Conservation (phyloP, 2,329 filamentous ascomycete species). For the Eutypella sp. region DNA sequence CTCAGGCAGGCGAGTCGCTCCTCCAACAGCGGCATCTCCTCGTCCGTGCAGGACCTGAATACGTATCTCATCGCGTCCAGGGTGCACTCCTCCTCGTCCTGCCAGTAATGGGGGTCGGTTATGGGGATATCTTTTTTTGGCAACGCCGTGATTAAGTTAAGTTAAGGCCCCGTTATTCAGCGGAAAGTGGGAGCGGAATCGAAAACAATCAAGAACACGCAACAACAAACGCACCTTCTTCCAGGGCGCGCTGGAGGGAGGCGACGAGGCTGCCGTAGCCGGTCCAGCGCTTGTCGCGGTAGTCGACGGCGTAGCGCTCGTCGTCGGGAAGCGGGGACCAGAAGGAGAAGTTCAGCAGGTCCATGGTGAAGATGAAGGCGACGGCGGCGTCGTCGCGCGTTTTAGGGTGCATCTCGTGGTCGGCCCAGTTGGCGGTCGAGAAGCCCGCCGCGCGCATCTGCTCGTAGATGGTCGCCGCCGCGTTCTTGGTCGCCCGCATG, state of each 20-base stretch:
- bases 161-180: conserved; percentile 6
- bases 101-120: conserved; percentile 83
- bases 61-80: conserved; percentile 69
- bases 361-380: conserved; percentile 96
- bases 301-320: conserved; percentile 77
- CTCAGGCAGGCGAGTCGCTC: conserved; percentile 74
- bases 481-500: conserved; percentile 74
- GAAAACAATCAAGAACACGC: conserved; percentile 12
- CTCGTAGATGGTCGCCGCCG: conserved; percentile 71
- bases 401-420: conserved; percentile 86
- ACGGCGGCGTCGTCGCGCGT: conserved; percentile 73
- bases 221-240: conserved; percentile 74
- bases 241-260: conserved; percentile 76
- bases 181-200: conserved; percentile 3
- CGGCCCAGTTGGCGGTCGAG: conserved; percentile 79
- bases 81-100: conserved; percentile 68
- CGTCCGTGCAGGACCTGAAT: conserved; percentile 81
- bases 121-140: conserved; percentile 73
- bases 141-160: conserved; percentile 19
- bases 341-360: conserved; percentile 93
- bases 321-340: conserved; percentile 72
- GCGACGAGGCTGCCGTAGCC: conserved; percentile 96
- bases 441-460: conserved; percentile 82
- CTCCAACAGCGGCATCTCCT: conserved; percentile 78
- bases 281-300: conserved; percentile 77